Evolutionary conservation across 768 basidiomycete species (phyloP), one percentile per base, ranked within the genome.

Genomic region (Tylopilus vinaceipallidus): DNA sequence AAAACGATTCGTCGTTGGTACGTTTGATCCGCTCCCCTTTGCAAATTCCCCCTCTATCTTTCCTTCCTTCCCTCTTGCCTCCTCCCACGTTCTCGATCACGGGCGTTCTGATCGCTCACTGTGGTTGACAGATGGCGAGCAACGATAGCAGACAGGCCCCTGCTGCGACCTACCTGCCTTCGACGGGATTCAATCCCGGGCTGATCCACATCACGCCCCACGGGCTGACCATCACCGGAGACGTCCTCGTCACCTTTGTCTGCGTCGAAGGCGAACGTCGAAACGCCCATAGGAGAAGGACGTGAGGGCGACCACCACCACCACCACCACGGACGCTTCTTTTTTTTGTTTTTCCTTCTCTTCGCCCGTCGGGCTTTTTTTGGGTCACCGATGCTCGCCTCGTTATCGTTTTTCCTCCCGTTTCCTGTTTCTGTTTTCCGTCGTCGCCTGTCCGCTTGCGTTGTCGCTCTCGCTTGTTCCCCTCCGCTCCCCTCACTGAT

Each of bases 71-170:
- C 9, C 22, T 42, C 27, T 29, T 29, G 2, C 6, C 12, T 39
- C 2, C 2, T 10, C 22, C 32, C 24, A 33, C 24, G 26, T 32
- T 38, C n/a, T 20, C 23, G 47, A 34, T 35, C 32, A 16, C 35
- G 29, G 1, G 6, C 33, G 4, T 19, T 30, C 12, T n/a, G 32
- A 34, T 35, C 45, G 6, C 45, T 42, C 29, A 24, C 42, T 42
- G 33, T n/a, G 24, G 20, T 17, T 16, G 38, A 9, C 26, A 67
- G 66, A 60, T 67, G 59, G 59, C 61, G 2, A 69, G 68, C 54
- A 65, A 67, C 51, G 66, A 67, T 22, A 67, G 66, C 49, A 67
- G 30, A 51, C 67, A 67, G 36, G 66, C 62, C 3, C 68, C 66
- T 14, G 58, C 61, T 1, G 66, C 66, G 19, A 69, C 66, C 3